Evolutionary conservation across 179 eudicot genomes (phyloP), one percentile per base, ranked within the genome.

Genomic region (Patellifolia procumbens): DNA sequence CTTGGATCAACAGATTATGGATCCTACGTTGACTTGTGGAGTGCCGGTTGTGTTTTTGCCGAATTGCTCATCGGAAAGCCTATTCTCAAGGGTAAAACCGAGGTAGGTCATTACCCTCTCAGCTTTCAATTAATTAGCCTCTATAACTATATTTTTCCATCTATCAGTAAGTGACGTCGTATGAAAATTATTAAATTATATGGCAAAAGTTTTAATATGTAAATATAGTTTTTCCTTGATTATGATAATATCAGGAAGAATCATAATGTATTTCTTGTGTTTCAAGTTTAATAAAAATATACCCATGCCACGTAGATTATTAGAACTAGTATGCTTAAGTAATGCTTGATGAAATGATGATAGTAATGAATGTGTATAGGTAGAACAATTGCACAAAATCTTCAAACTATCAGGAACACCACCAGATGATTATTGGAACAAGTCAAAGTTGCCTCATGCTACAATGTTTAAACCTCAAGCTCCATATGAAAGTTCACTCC

Each of bases 1-100:
- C 56, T 92, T 65, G 97, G 97, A 52, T 86, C 94, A 1, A 92
- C 94, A 45, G 85, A 82, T 56, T 92, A 92, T 66, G 91, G 87
- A 48, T 75, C 84, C 26, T 84, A 85, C 51, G 94, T 92, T 22
- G 97, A 92, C 61, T 68, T 92, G 66, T 92, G 97, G 97, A 92
- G 97, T 68, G 87, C 83, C 10, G 97, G 97, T 12, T 92, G 97
- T 81, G 94, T 92, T 39, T 89, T 92, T 70, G 91, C 90, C 0
- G 97, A 92, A 62, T 79, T 92, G 72, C 84, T 85, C 67, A 71
- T 83, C 5, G 91, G 92, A 42, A 90, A 83, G 84, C 90, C 97
- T 26, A 77, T 92, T 48, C 89, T 92, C 16, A 90, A 90, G 81
- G 97, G 94, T 42, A 87, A 89, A 82, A 92, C 91, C 0, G 94